Evolutionary conservation across 805 yeast genomes (phyloP), one percentile per base, ranked within the genome.

Genomic region (Pichia occidentalis): DNA sequence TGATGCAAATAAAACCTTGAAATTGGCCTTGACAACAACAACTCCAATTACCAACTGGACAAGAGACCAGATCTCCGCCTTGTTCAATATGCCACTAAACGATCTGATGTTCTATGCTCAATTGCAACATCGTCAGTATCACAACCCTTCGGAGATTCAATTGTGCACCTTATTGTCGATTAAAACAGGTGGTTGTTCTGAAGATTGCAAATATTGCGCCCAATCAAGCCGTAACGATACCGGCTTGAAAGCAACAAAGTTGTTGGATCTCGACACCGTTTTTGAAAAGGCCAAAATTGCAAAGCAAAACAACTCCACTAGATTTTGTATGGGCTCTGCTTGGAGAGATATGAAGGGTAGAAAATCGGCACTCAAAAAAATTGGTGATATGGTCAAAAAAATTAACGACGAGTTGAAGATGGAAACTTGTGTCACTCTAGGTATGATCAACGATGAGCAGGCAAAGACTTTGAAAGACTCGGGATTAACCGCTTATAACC

Each of bases 281-380:
- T 57, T 78, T 48, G 65, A 61, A 35, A 79, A 75, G 23, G 92
- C 92, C 1, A 62, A 59, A 37, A 69, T 67, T 36, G 88, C 92
- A 10, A 77, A 79, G 49, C 62, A 49, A 5, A 80, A 81, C 46
- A 90, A 90, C 0, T 71, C 82, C 1, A 83, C 92, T 0, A 65
- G 92, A 46, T 83, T 83, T 53, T 83, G 92, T 54, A 73, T 83
- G 77, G 92, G 92, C 32, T 85, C 90, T 9, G 92, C 92, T 2
- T 84, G 90, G 92, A 70, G 92, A 55, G 90, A 81, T 44, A 83
- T 83, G 92, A 64, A 65, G 34, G 90, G 92, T 13, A 65, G 92
- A 34, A 82, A 80, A 56, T 70, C 76, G 13, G 85, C 81, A 1
- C 53, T 83, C 44, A 72, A 68, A 42, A 72, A 65, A 44, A 80